These are phyloP conservation scores for Neofusicoccum kwambonambiense DNA, from an alignment of 2,329 filamentous ascomycete genomes.

Conservation along the genomic window DNA sequence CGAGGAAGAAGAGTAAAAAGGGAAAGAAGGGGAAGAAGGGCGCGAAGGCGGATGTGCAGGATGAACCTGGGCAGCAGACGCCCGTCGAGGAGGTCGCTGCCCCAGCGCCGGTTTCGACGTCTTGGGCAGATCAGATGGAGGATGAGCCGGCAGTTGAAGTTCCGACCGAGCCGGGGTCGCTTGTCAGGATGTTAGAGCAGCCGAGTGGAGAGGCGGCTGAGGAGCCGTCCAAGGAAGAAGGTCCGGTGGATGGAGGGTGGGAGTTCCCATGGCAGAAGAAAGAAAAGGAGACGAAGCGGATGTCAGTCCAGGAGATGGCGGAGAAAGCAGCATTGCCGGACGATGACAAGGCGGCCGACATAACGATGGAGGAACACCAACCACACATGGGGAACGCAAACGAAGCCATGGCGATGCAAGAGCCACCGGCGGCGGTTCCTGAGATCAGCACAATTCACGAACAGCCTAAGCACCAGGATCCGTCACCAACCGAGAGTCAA, in stretches of 20 bases:
- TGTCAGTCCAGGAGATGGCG: neutral
- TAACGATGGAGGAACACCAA: neutral
- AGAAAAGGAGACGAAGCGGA: neutral
- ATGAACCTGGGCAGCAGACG: conserved; percentile 16
- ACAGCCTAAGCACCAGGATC: neutral
- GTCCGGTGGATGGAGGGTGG: neutral
- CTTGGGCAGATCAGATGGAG: conserved; percentile 13
- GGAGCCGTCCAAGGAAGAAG: neutral
- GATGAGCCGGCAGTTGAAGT: neutral
- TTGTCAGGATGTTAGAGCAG: neutral
- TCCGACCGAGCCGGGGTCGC: neutral
- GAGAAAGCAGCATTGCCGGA: neutral
- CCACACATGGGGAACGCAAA: neutral
- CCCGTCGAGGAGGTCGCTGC: neutral
- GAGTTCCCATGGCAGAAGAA: neutral
- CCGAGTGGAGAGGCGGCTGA: neutral
- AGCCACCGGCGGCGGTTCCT: neutral
- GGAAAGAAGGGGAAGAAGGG: conserved; percentile 31
- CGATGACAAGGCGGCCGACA: neutral
- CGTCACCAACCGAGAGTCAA: neutral
- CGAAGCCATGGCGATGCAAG: neutral
- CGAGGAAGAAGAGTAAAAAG: conserved; percentile 51
- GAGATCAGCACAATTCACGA: neutral
- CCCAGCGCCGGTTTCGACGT: neutral
- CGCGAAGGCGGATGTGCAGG: neutral